These are phyloP conservation scores for Fomitopsis serialis DNA, from an alignment of 768 basidiomycete species.

Conservation along the genomic window DNA sequence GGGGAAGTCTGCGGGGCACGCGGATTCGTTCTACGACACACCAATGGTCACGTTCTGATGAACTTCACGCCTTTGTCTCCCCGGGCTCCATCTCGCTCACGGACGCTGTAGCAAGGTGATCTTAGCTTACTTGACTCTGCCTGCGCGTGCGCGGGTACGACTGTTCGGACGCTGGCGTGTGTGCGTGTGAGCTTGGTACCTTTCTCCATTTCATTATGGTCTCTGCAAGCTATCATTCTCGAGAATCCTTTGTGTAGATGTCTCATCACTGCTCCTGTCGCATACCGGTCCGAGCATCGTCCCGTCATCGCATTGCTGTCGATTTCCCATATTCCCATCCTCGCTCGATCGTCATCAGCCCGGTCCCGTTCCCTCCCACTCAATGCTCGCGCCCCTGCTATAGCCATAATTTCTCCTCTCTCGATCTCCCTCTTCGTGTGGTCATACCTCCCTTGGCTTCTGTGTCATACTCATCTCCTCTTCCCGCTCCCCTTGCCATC, in stretches of 20 bases:
- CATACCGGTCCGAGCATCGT: conserved; percentile 6
- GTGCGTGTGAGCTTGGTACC: conserved; percentile 8
- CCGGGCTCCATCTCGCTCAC: conserved; percentile 4
- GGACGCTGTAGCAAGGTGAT: conserved; percentile 1
- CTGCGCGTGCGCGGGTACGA: not conserved
- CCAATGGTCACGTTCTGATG: conserved; percentile 29
- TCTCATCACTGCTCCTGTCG: conserved; percentile 5
- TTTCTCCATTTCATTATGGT: conserved; percentile 3
- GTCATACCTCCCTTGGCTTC: not conserved
- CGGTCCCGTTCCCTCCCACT: conserved; percentile 6
- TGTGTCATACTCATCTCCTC: conserved; percentile 17
- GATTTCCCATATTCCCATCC: conserved; percentile 2
- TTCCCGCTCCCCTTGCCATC: conserved; percentile 11
- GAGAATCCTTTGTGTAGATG: conserved; percentile 2
- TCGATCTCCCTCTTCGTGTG: not conserved
- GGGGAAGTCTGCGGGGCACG: conserved; percentile 18
- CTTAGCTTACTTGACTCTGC: not conserved
- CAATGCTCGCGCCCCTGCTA: conserved; percentile 4
- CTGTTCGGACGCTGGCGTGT: conserved; percentile 12
- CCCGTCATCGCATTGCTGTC: conserved; percentile 8
- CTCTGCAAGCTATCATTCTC: conserved; percentile 5
- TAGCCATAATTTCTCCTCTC: conserved; percentile 11
- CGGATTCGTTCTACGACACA: conserved; percentile 26
- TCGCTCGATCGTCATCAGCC: not conserved
- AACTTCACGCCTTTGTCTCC: conserved; percentile 7